Conservation (phyloP, 306 rosid genomes). For the Ormosia emarginata region DNA sequence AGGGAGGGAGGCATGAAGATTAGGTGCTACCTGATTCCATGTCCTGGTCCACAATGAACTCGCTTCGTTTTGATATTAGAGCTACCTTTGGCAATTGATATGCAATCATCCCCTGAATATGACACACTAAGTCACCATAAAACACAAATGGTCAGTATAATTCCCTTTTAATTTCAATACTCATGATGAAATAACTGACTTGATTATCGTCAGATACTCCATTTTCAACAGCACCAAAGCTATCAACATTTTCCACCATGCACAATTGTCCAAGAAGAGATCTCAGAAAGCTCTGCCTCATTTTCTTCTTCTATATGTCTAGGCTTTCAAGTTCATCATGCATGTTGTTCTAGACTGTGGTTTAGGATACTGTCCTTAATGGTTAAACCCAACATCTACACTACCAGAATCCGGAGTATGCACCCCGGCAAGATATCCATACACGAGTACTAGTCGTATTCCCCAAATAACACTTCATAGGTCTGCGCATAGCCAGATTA, state of each 20-base stretch:
- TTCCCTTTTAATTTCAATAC: neutral
- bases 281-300: conserved; percentile 46
- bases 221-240: conserved; percentile 83
- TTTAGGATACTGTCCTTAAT: too few relatives aligned
- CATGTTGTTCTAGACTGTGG: too few relatives aligned
- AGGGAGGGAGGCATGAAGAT: neutral
- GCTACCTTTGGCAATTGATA: conserved; percentile 93
- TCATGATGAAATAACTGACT: conserved; percentile 38
- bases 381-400: too few relatives aligned
- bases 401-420: too few relatives aligned
- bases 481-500: too few relatives aligned
- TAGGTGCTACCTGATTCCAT: conserved; percentile 82
- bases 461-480: too few relatives aligned
- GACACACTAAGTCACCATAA: neutral
- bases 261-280: conserved; percentile 70
- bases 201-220: conserved; percentile 82
- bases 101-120: conserved; percentile 89
- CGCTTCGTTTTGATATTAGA: conserved; percentile 89
- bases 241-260: conserved; percentile 86
- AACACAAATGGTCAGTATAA: neutral
- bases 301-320: conserved; percentile 48
- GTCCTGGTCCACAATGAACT: conserved; percentile 92
- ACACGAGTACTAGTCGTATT: too few relatives aligned
- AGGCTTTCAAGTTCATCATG: conserved; percentile 53
- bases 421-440: too few relatives aligned